These are phyloP conservation scores for Chloris gayana DNA, from an alignment of 176 grass and related monocot genomes.

Conservation along the genomic window DNA sequence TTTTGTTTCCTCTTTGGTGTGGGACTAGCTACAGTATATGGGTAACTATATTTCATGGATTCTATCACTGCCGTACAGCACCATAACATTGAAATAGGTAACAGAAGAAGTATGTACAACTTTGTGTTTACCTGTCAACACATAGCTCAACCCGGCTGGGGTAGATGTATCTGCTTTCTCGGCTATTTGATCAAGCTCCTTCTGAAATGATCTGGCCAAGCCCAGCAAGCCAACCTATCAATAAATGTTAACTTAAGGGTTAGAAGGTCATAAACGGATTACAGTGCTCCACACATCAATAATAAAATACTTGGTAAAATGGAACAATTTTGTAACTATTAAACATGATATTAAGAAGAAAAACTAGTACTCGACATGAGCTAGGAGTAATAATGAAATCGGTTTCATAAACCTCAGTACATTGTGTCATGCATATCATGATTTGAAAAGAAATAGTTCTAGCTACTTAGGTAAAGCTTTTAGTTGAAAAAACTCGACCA, in stretches of 20 bases:
- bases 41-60: neutral
- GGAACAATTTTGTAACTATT: neutral
- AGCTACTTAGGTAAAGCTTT: neutral
- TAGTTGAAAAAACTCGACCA: neutral
- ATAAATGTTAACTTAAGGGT: constrained; percentile 16
- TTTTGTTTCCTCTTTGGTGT: too few relatives aligned
- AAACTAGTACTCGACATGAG: neutral
- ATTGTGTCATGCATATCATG: neutral
- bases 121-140: constrained; percentile 74
- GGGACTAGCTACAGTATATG: too few relatives aligned
- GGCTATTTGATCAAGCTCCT: constrained; percentile 93
- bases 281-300: neutral
- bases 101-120: constrained; percentile 9
- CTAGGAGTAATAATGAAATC: neutral
- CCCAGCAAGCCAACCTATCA: constrained; percentile 94
- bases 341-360: neutral
- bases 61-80: neutral
- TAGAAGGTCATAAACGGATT: constrained; percentile 16
- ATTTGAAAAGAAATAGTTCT: neutral
- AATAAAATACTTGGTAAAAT: neutral
- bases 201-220: constrained; percentile 93
- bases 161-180: constrained; percentile 95
- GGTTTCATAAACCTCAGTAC: neutral
- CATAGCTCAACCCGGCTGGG: constrained; percentile 82
- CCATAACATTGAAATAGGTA: constrained; percentile 1